Conservation (phyloP, 139 green algal genomes). For the Ettlia oleoabundans region DNA sequence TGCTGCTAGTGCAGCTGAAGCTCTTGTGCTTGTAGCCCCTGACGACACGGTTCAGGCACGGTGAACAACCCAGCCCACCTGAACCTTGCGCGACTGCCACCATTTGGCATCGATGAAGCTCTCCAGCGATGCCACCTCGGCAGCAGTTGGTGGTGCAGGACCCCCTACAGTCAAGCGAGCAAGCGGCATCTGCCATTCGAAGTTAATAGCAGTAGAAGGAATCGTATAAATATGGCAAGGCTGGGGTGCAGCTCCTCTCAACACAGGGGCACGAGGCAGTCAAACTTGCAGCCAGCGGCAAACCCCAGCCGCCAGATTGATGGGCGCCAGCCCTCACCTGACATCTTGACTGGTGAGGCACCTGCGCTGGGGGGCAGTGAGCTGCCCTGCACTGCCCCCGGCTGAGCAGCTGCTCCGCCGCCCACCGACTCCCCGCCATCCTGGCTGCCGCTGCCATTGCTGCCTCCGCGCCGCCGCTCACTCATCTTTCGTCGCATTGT, state of each 20-base stretch:
- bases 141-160: not conserved
- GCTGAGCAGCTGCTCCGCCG: not conserved
- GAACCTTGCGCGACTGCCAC: constrained; percentile 26
- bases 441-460: not conserved
- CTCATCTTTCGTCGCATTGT: not conserved
- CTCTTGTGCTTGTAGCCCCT: no score
- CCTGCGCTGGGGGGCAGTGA: not conserved
- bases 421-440: not conserved
- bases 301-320: no score
- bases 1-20: no score
- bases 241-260: no score
- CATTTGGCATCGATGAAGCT: constrained; percentile 33
- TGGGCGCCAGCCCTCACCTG: no score
- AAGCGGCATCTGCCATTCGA: no score
- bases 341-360: constrained; percentile 11
- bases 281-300: no score
- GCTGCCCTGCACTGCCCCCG: not conserved
- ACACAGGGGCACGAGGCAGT: no score
- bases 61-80: not conserved
- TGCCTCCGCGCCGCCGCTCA: no score
- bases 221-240: no score
- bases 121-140: constrained; percentile 12
- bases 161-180: not conserved
- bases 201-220: no score
- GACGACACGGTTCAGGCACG: no score